These are phyloP conservation scores for Corchorus olitorius DNA, from an alignment of 345 rosid species.

Conservation along the genomic window DNA sequence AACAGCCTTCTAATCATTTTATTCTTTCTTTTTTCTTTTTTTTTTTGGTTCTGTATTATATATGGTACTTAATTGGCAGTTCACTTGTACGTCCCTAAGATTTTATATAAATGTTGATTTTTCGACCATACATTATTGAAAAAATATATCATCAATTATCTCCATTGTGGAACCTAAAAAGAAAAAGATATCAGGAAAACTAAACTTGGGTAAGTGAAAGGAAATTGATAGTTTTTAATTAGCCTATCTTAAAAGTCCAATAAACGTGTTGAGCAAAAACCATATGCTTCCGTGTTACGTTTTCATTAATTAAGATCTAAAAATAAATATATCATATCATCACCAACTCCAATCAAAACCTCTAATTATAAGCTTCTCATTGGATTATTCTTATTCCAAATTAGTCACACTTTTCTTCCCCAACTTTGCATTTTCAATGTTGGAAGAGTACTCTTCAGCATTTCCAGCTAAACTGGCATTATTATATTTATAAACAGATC, in stretches of 20 bases:
- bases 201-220: too few relatives aligned
- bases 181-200: too few relatives aligned
- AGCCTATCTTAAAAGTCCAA: neutral
- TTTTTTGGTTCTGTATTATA: neutral
- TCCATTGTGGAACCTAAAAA: too few relatives aligned
- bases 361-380: neutral
- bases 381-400: neutral
- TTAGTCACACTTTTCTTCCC: neutral
- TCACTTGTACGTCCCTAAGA: too few relatives aligned
- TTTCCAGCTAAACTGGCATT: neutral
- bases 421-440: neutral
- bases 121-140: too few relatives aligned
- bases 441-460: neutral
- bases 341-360: constrained; percentile 1
- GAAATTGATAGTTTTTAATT: too few relatives aligned
- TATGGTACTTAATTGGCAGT: too few relatives aligned
- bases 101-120: too few relatives aligned
- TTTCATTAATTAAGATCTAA: neutral
- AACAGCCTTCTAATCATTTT: neutral
- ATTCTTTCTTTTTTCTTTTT: too few relatives aligned
- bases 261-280: neutral
- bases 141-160: too few relatives aligned
- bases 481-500: neutral
- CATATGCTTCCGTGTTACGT: constrained; percentile 9
- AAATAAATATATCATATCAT: neutral